Evolutionary conservation across 2,329 filamentous ascomycete species (phyloP).

Genomic region (Calonectria ilicicola): DNA sequence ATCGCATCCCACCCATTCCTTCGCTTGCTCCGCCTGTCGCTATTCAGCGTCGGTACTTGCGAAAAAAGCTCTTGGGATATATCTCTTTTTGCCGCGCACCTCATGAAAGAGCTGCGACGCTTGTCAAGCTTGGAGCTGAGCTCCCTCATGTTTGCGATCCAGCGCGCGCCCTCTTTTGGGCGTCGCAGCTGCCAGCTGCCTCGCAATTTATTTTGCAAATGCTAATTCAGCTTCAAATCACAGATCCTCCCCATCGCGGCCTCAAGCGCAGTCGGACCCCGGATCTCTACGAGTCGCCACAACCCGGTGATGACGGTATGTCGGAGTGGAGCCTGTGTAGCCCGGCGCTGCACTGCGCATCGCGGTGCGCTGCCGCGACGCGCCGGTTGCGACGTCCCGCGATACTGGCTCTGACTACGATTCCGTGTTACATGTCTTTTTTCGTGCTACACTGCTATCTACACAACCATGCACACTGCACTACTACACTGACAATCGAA

Average conservation of each 20-base stretch:
- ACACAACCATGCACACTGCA: slow-evolving; percentile 15
- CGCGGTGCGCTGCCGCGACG: slow-evolving; percentile 40
- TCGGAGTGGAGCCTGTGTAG: slow-evolving; percentile 53
- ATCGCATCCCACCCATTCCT: slow-evolving; percentile 23
- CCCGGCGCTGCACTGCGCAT: slow-evolving; percentile 50
- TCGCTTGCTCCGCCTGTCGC: slow-evolving; percentile 12
- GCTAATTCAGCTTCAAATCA: slow-evolving; percentile 39
- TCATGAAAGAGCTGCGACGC: not conserved
- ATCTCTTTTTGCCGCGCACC: slow-evolving; percentile 2
- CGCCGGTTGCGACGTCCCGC: slow-evolving; percentile 31
- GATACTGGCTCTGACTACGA: slow-evolving; percentile 30
- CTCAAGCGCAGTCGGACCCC: slow-evolving; percentile 85
- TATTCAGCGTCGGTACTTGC: slow-evolving; percentile 15
- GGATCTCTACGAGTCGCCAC: slow-evolving; percentile 66
- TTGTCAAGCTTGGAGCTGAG: not conserved
- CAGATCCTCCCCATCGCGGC: slow-evolving; percentile 72
- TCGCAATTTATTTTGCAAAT: slow-evolving; percentile 26
- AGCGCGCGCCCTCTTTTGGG: slow-evolving; percentile 16
- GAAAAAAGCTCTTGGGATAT: not conserved
- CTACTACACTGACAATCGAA: not conserved
- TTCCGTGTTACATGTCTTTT: slow-evolving; percentile 46
- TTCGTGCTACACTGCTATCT: slow-evolving; percentile 46
- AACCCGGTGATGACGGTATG: slow-evolving; percentile 80
- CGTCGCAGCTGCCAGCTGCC: slow-evolving; percentile 5
- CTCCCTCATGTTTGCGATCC: not conserved